Base-by-base conservation (phyloP, 164 flowering plant genomes). In the Sextonia rubra region DNA sequence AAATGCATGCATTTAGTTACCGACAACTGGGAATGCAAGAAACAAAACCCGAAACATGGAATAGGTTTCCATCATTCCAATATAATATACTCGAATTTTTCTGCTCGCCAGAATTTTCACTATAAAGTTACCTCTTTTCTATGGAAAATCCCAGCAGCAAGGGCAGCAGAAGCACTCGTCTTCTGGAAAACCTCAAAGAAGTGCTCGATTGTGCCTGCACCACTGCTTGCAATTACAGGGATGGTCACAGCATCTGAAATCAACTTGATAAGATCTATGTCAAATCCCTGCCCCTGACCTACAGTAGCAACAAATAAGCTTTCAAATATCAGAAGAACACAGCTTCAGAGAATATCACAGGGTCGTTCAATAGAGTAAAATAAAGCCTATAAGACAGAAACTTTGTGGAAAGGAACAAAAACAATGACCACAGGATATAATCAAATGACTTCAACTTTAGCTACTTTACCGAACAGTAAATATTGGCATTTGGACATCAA, bases 171-270 rank as follows among this genome's bases (percentile, higher is more conserved):
- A 69, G 99, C 97, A 83, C 90, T 86, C 80, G 99, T 93, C 70
- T 88, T 75, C 65, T 12, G 71, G 78, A 91, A 95, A 71, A 95
- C 99, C 79, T 93, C 94, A 11, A 95, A 88, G 82, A 95, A 95
- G 80, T 95, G 98, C 60, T 91, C 86, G 44, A 74, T 88, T 47
- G 83, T 75, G 71, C 99, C 99, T 11, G 98, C 99, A 73, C 99
- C 98, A 78, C 99, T 95, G 78, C 99, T 95, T 74, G 99, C 99
- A 76, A 95, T 91, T 47, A 95, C 99, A 68, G 99, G 99, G 77
- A 95, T 91, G 79, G 81, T 86, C 72, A 95, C 99, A 62, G 98
- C 93, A 83, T 93, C 97, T 52, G 98, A 91, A 71, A 95, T 84
- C 79, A 90, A 66, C 82, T 88, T 86, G 74, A 95, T 74, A 6